phyloP scores from a whole-genome alignment of 305 asterid genomes.

The Petunia hybrid region DNA sequence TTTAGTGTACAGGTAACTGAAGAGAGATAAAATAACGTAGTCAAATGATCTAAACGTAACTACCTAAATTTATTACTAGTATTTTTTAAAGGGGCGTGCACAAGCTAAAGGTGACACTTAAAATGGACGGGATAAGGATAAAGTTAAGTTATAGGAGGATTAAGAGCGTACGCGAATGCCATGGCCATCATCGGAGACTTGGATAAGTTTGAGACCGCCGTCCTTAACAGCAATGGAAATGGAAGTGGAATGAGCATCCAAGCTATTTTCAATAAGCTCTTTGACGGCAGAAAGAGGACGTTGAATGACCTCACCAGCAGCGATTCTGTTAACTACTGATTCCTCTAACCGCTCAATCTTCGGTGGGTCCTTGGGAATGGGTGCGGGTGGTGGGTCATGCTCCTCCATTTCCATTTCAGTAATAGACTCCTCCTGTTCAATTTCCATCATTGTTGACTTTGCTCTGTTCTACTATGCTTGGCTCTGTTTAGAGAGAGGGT shows the following conservation, averaged over 20 bases:
- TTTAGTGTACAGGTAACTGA: too few relatives aligned
- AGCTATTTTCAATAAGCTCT: constrained; percentile 94
- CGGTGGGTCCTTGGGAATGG: constrained; percentile 63
- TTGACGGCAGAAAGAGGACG: constrained; percentile 97
- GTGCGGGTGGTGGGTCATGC: constrained; percentile 40
- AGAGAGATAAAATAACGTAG: too few relatives aligned
- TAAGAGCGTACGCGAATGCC: constrained; percentile 73
- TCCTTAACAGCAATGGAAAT: constrained; percentile 80
- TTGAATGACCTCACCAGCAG: constrained; percentile 97
- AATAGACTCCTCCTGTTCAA: constrained; percentile 10
- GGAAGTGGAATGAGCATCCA: constrained; percentile 84
- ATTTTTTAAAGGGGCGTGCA: too few relatives aligned
- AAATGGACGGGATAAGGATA: too few relatives aligned
- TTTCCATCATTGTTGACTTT: constrained; percentile 2
- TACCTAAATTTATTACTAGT: too few relatives aligned
- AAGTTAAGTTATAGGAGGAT: neutral
- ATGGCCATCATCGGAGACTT: constrained; percentile 96
- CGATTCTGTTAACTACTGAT: constrained; percentile 90
- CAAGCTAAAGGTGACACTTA: neutral
- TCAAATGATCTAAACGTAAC: too few relatives aligned
- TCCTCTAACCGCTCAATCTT: constrained; percentile 79
- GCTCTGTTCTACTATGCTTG: neutral
- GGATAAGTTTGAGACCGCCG: constrained; percentile 94
- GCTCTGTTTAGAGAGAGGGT: too few relatives aligned
- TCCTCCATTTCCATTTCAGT: constrained; percentile 39